Evolutionary conservation across 2,329 filamentous ascomycete species (phyloP).

Genomic region (Hymenoscyphus albidus): DNA sequence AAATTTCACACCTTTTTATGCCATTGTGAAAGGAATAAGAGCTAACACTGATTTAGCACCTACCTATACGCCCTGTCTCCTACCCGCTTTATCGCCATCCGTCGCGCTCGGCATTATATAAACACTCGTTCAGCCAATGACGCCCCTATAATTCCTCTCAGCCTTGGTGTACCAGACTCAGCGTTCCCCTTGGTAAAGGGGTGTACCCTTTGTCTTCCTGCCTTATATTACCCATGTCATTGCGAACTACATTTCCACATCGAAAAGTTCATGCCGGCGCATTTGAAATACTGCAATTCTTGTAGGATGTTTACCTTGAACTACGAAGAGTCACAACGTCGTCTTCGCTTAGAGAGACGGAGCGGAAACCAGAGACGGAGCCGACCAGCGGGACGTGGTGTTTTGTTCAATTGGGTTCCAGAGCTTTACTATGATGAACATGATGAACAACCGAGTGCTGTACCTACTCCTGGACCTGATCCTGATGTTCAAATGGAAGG

Average conservation of each 20-base stretch:
- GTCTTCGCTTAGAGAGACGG: not conserved
- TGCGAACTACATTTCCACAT: slow-evolving; percentile 30
- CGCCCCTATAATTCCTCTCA: slow-evolving; percentile 1
- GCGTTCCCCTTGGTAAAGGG: slow-evolving; percentile 13
- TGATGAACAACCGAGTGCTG: not conserved
- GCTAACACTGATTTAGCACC: slow-evolving; percentile 15
- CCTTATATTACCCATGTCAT: slow-evolving; percentile 27
- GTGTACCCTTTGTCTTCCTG: slow-evolving; percentile 27
- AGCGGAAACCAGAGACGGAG: not conserved
- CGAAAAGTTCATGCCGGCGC: not conserved
- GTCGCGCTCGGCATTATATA: not conserved
- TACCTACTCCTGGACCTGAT: not conserved
- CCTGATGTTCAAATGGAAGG: not conserved
- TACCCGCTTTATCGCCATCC: not conserved
- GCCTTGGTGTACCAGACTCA: slow-evolving; percentile 21
- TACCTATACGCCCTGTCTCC: slow-evolving; percentile 20
- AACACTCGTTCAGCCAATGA: not conserved
- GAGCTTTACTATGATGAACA: not conserved
- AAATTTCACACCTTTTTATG: not conserved
- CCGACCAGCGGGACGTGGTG: not conserved
- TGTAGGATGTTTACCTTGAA: not conserved
- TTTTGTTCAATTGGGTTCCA: not conserved
- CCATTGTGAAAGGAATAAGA: not conserved
- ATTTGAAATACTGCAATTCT: not conserved
- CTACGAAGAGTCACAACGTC: not conserved